Conservation (phyloP, 352 stramenopile genomes). For the Globisporangium polare region DNA sequence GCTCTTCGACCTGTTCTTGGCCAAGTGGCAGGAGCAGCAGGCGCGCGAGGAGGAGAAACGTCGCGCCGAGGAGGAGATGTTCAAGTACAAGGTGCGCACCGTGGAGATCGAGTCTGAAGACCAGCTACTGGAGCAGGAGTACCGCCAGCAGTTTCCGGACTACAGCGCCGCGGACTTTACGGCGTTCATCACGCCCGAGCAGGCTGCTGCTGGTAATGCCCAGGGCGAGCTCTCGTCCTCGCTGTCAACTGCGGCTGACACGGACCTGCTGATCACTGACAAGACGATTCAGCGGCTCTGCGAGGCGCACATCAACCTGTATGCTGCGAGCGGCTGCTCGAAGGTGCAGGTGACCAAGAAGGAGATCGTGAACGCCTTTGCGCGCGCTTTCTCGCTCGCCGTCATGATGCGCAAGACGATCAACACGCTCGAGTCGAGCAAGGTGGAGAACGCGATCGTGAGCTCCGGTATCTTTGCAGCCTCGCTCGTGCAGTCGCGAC, state of each 20-base stretch:
- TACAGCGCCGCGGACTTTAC: slow-evolving; percentile 76
- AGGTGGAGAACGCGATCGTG: slow-evolving; percentile 47
- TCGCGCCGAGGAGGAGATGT: slow-evolving; percentile 67
- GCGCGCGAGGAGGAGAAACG: slow-evolving; percentile 69
- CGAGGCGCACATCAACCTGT: slow-evolving; percentile 65
- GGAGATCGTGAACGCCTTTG: slow-evolving; percentile 62
- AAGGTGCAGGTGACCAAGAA: slow-evolving; percentile 33
- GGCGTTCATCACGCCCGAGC: slow-evolving; percentile 48
- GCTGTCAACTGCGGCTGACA: slow-evolving; percentile 19
- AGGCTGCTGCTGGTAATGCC: slow-evolving; percentile 12
- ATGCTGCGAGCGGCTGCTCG: slow-evolving; percentile 49
- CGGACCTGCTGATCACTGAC: slow-evolving; percentile 68
- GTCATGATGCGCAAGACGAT: slow-evolving; percentile 65
- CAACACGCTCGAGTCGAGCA: slow-evolving; percentile 41
- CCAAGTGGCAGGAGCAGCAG: slow-evolving; percentile 84
- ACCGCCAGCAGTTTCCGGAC: slow-evolving; percentile 92
- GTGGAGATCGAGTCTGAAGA: slow-evolving; percentile 83
- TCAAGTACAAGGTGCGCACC: slow-evolving; percentile 85
- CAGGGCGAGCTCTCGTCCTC: slow-evolving; percentile 14
- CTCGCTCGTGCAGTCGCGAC: slow-evolving; percentile 64
- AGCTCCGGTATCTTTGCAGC: slow-evolving; percentile 57
- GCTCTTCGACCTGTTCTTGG: slow-evolving; percentile 81
- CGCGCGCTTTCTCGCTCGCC: slow-evolving; percentile 61
- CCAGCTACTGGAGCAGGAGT: slow-evolving; percentile 84
- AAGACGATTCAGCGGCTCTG: slow-evolving; percentile 69